phyloP scores from a whole-genome alignment of 2,329 filamentous ascomycete species.

The Trichoderma sp. region DNA sequence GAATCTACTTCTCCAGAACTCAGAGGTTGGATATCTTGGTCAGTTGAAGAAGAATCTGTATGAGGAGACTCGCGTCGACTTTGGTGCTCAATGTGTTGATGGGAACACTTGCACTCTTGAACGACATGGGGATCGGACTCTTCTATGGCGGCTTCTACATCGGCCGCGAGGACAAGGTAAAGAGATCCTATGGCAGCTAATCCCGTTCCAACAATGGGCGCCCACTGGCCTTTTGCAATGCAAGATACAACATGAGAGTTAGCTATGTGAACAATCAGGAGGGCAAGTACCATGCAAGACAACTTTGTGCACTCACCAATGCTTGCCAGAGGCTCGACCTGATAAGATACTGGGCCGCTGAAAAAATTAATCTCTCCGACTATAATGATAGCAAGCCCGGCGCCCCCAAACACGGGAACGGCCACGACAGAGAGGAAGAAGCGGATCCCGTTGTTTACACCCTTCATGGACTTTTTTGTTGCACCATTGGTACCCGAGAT shows the following conservation, averaged over 20 bases:
- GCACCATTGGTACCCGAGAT: constrained; percentile 61
- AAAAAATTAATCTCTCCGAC: constrained; percentile 68
- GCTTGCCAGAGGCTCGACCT: constrained; percentile 65
- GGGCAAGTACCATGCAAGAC: background rate
- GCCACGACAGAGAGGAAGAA: constrained; percentile 60
- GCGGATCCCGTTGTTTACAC: constrained; percentile 59
- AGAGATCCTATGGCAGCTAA: constrained; percentile 63
- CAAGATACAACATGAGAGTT: background rate
- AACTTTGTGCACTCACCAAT: constrained; percentile 52
- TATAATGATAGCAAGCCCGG: constrained; percentile 62
- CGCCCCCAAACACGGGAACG: constrained; percentile 61
- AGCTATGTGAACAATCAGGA: no score
- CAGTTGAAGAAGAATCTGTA: background rate
- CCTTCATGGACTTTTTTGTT: constrained; percentile 55
- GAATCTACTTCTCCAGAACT: background rate
- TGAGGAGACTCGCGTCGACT: background rate
- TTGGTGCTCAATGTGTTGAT: constrained; percentile 8
- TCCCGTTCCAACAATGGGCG: constrained; percentile 60
- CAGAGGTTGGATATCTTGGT: background rate
- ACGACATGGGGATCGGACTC: background rate
- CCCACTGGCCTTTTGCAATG: constrained; percentile 59
- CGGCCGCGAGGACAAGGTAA: constrained; percentile 53
- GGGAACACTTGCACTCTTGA: constrained; percentile 31
- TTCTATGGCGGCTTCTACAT: constrained; percentile 34
- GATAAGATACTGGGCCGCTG: constrained; percentile 57